Evolutionary conservation across 306 rosid genomes (phyloP), one percentile per base, ranked within the genome.

Genomic region (Dalbergia cultrata): DNA sequence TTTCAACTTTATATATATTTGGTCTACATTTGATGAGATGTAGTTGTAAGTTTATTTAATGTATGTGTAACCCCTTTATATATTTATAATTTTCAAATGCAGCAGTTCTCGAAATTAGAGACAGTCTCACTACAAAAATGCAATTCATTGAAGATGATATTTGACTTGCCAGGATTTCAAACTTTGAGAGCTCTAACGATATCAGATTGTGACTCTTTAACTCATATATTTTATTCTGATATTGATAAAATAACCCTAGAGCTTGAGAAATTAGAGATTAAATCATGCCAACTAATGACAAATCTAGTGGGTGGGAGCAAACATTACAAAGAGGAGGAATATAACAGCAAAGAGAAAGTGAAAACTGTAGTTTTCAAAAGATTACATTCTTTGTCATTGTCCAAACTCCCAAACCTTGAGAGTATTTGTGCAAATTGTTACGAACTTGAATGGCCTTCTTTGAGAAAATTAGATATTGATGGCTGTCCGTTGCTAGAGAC

Each of bases 241-340:
- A 67, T 67, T 67, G 59, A 31, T 61, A 26, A 12, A 41, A 58
- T 59, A 67, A 70, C 57, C 13, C 10, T 2, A 4, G 33, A 78
- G 13, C 75, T 78, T 56, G 68, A 67, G 68, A 4, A 0, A 13
- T 11, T 78, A 14, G 0, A 11, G 0, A 13, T 78, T 41, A 0
- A 0, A 1, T 9, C 0, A 1, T 78, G 82, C 11, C 1, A 10
- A 0, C 6, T 5, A 16, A 57, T 78, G 1, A 43, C 13, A 41
- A 70, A 41, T 44, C 11, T 52, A 12, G 18, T 45, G 3, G 53
- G 1, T 9, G 54, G n/a, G 19, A 0, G 19, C 0, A 5, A 0
- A 7, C 17, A 16, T 1, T 8, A 60, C 22, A 17, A 26, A 22
- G 22, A 12, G 3, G 47, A 26, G 0, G 50, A 35, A 0, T 0